These are phyloP conservation scores for Mariannaea elegans DNA, from an alignment of 2,329 filamentous ascomycete genomes.

Conservation along the genomic window DNA sequence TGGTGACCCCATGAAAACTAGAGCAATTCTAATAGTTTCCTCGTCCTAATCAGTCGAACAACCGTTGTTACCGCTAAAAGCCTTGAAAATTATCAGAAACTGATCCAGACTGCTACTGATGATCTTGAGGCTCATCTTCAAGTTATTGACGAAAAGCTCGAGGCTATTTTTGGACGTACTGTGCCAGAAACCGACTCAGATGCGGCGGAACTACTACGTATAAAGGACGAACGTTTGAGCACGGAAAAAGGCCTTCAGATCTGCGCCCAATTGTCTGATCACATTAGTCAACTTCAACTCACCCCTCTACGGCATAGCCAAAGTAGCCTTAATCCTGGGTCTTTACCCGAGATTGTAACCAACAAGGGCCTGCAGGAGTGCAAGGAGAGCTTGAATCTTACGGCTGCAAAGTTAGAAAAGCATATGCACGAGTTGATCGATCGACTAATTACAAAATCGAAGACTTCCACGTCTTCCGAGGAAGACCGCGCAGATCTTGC, in stretches of 20 bases:
- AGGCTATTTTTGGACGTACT: slow-evolving; percentile 6
- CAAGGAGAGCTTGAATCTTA: slow-evolving; percentile 7
- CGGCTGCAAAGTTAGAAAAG: background rate
- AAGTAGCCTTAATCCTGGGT: background rate
- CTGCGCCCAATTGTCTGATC: slow-evolving; percentile 29
- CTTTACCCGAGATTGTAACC: slow-evolving; percentile 14
- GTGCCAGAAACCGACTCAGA: background rate
- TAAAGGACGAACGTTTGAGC: slow-evolving; percentile 29
- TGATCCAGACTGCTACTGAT: slow-evolving; percentile 19
- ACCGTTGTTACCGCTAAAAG: slow-evolving; percentile 16
- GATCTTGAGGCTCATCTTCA: slow-evolving; percentile 26
- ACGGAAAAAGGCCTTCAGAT: slow-evolving; percentile 33
- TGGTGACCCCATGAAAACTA: background rate
- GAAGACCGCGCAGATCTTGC: slow-evolving; percentile 10
- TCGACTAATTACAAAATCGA: background rate
- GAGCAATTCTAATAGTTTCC: background rate
- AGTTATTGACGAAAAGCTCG: slow-evolving; percentile 25
- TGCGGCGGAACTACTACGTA: slow-evolving; percentile 13
- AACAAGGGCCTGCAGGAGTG: slow-evolving; percentile 22
- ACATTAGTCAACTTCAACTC: slow-evolving; percentile 29
- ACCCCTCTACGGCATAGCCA: background rate
- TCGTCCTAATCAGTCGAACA: slow-evolving; percentile 6
- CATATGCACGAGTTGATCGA: background rate
- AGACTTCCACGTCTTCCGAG: background rate
- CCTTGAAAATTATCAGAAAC: slow-evolving; percentile 19